phyloP scores from a whole-genome alignment of 1,284 basidiomycete genomes.

The Trichosporon inkin region DNA sequence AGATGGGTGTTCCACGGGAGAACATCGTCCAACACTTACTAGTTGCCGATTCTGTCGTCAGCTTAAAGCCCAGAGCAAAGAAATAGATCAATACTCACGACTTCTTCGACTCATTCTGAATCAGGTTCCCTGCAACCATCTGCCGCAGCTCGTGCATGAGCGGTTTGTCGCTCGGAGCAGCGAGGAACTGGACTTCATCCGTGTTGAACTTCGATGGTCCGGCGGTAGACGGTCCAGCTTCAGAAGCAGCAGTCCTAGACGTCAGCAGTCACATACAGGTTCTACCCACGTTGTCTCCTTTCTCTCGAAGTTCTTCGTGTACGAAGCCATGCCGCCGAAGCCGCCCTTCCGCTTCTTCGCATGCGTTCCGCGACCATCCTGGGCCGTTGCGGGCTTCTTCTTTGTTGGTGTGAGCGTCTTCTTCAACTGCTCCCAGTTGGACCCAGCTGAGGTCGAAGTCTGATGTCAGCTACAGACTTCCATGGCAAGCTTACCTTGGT shows the following conservation, averaged over 20 bases:
- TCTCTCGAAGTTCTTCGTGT: background rate
- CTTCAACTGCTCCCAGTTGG: constrained; percentile 42
- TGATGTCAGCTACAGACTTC: background rate
- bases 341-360: constrained; percentile 13
- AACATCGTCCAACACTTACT: constrained; percentile 18
- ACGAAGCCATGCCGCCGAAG: background rate
- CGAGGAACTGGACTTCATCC: constrained; percentile 25
- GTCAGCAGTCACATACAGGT: background rate
- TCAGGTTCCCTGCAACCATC: constrained; percentile 39
- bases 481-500: constrained; percentile 1
- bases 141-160: constrained; percentile 39
- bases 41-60: constrained; percentile 34
- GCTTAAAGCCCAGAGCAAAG: background rate
- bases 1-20: background rate
- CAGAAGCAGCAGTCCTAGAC: background rate
- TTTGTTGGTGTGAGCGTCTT: constrained; percentile 13
- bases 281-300: background rate
- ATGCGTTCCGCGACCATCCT: background rate
- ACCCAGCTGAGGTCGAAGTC: constrained; percentile 1
- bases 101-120: constrained; percentile 39
- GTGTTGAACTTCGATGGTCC: constrained; percentile 12
- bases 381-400: background rate
- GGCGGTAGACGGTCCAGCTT: constrained; percentile 4
- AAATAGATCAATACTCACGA: constrained; percentile 31
- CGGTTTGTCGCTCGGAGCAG: constrained; percentile 28